Base-by-base conservation (phyloP, 2,329 filamentous ascomycete species). In the Allantophomopsis cytisporea region DNA sequence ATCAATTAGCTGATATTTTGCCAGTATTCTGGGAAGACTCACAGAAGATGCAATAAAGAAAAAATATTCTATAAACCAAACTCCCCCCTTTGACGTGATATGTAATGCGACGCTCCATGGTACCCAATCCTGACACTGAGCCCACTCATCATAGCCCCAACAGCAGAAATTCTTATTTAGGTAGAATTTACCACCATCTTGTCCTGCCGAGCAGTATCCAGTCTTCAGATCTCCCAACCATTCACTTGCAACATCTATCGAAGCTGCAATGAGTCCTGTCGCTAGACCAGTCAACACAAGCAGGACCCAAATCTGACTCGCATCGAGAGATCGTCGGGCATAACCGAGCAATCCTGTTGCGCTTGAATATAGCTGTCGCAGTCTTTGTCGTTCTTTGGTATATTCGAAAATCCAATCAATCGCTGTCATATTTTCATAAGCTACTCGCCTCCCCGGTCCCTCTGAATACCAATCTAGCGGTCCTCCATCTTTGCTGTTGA, bases 371-470 rank as follows among this genome's bases (percentile, higher is more conserved):
- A 98, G 66, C 21, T 82, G 73, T n/a, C 86, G 76, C 52, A 93
- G 64, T 17, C 91, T 76, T 58, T 94, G 86, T 15, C 91, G 76
- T 63, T 98, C 91, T 59, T 95, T 95, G 39, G 84, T 91, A 56
- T 96, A 94, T 60, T 98, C 91, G 52, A 94, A 96, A 55, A 96
- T 96, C 91, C 91, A 98, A 64, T 98, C 91, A 57, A 98, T 98
- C 42, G 91, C 89, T 13, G 89, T 95, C 57, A 95, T 68, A 61
- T 98, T 83, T 54, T 95, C 89, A 63, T 98, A 98, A 40, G 84
- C 89, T 31, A 95, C 88, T 54, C 91, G 76, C 39, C 86, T 76
- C 1, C 88, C 88, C 0, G 85, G 87, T 1, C 86, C 87, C 59
- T 95, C 89, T 36, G 81, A 71, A 55, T 93, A 83, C 89, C 89